Evolutionary conservation across 2,329 filamentous ascomycete species (phyloP).

Genomic region (Amphichorda felina): DNA sequence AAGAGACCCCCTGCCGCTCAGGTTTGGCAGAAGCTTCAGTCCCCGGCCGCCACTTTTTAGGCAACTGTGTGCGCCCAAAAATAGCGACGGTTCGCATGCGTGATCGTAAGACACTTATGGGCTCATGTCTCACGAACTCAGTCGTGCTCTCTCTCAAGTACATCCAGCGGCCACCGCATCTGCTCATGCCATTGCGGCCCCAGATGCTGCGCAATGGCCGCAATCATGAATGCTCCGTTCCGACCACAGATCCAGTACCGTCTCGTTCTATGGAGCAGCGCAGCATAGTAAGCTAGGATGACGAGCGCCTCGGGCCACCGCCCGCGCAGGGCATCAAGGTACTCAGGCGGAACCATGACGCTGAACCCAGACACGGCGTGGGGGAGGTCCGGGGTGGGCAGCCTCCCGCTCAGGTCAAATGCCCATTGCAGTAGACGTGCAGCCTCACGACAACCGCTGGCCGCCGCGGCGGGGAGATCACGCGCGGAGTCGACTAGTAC

Average conservation of each 20-base stretch:
- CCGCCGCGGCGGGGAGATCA: slow-evolving; percentile 13
- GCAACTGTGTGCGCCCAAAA: too few relatives aligned
- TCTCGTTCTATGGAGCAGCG: slow-evolving; percentile 29
- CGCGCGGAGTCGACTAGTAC: slow-evolving; percentile 14
- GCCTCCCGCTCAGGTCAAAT: slow-evolving; percentile 16
- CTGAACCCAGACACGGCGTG: slow-evolving; percentile 21
- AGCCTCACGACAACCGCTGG: slow-evolving; percentile 16
- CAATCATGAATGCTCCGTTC: slow-evolving; percentile 17
- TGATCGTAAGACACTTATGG: too few relatives aligned
- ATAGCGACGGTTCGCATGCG: too few relatives aligned
- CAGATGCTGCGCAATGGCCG: slow-evolving; percentile 17
- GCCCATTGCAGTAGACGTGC: slow-evolving; percentile 18
- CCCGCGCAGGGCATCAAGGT: slow-evolving; percentile 20
- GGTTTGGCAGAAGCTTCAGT: too few relatives aligned
- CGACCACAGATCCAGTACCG: slow-evolving; percentile 25
- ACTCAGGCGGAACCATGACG: slow-evolving; percentile 18
- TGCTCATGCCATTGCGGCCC: slow-evolving; percentile 20
- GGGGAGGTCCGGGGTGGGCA: slow-evolving; percentile 10
- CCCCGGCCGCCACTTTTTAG: too few relatives aligned
- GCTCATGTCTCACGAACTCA: too few relatives aligned
- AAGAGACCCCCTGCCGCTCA: too few relatives aligned
- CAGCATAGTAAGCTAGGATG: slow-evolving; percentile 36
- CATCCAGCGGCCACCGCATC: slow-evolving; percentile 19
- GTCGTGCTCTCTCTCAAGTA: slow-evolving; percentile 13
- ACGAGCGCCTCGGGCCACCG: slow-evolving; percentile 28